Evolutionary conservation across 345 rosid species (phyloP).

Genomic region (Xanthoceras sorbifolium): DNA sequence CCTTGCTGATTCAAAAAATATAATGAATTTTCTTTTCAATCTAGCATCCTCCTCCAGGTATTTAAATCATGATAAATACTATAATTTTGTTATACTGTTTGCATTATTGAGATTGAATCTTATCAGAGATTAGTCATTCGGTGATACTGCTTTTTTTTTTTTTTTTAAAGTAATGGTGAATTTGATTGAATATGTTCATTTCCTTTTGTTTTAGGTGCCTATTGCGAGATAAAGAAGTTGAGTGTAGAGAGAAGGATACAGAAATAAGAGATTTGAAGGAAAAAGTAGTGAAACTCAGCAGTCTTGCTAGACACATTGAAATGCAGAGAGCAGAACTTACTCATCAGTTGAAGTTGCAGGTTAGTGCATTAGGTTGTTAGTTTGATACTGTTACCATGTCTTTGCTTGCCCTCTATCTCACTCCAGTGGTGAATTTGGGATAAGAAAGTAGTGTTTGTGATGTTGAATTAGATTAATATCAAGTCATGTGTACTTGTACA

Average conservation of each 20-base stretch:
- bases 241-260: constrained; percentile 69
- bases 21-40: constrained; percentile 83
- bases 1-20: constrained; percentile 80
- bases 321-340: constrained; percentile 64
- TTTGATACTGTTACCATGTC: not conserved
- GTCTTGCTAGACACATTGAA: constrained; percentile 61
- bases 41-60: constrained; percentile 91
- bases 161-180: not conserved
- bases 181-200: not conserved
- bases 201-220: constrained; percentile 57
- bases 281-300: constrained; percentile 62
- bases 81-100: not conserved
- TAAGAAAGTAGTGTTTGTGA: not conserved
- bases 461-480: not conserved
- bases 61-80: not conserved
- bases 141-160: not conserved
- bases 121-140: not conserved
- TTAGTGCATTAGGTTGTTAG: constrained; percentile 28
- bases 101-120: not conserved
- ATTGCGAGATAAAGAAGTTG: constrained; percentile 78
- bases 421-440: not conserved
- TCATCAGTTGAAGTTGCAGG: constrained; percentile 70
- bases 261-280: constrained; percentile 75
- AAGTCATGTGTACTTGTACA: not conserved
- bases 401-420: not conserved